These are phyloP conservation scores for Exophiala dermatitidis DNA, from an alignment of 2,329 filamentous ascomycete genomes.

Conservation along the genomic window DNA sequence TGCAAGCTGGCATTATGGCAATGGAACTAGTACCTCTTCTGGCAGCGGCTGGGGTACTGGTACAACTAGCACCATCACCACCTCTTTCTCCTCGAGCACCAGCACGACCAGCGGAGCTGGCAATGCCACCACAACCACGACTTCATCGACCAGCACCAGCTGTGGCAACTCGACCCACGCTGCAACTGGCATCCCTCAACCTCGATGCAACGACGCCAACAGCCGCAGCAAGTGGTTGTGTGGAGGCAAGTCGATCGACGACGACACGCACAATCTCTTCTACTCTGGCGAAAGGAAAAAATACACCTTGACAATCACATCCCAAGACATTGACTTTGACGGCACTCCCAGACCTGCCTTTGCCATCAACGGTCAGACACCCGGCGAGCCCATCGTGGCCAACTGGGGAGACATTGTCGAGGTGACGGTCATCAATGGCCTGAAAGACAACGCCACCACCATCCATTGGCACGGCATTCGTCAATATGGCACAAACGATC, in stretches of 20 bases:
- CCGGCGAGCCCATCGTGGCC: slow-evolving; percentile 59
- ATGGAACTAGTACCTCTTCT: background rate
- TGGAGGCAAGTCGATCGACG: slow-evolving; percentile 11
- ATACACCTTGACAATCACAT: slow-evolving; percentile 17
- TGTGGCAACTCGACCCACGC: slow-evolving; percentile 4
- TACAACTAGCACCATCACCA: background rate
- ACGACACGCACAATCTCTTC: slow-evolving; percentile 14
- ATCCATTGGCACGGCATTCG: slow-evolving; percentile 60
- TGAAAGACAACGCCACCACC: slow-evolving; percentile 53
- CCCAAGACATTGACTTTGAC: slow-evolving; percentile 12
- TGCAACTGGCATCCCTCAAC: slow-evolving; percentile 5
- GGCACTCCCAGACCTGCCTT: slow-evolving; percentile 46
- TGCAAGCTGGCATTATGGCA: background rate
- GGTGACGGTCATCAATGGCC: slow-evolving; percentile 50
- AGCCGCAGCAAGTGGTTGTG: slow-evolving; percentile 20
- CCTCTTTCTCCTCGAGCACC: background rate
- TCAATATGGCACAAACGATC: slow-evolving; percentile 48
- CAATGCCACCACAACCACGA: slow-evolving; percentile 4
- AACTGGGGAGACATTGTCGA: slow-evolving; percentile 54
- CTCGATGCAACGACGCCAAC: slow-evolving; percentile 16
- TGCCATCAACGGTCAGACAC: slow-evolving; percentile 60
- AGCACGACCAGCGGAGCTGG: background rate
- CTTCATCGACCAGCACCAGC: background rate
- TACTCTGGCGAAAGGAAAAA: slow-evolving; percentile 16
- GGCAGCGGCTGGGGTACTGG: background rate